Evolutionary conservation across 2,329 filamentous ascomycete genomes (phyloP).

Genomic region (Fusarium chaquense): DNA sequence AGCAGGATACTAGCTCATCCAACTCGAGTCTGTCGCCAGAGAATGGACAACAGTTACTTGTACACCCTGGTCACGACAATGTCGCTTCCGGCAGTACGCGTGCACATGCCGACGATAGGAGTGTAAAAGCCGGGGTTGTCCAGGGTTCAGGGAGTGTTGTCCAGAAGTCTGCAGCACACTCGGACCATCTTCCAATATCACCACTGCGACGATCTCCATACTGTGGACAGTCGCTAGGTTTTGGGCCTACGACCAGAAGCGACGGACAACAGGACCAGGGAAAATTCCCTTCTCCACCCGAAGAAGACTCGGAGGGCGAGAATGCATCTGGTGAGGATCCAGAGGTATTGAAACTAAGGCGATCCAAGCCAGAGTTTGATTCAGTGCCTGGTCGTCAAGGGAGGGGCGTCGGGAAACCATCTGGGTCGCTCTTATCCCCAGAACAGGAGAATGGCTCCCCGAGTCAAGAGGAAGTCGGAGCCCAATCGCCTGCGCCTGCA

Average conservation of each 20-base stretch:
- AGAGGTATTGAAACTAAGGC: neutral
- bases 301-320: neutral
- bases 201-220: neutral
- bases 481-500: neutral
- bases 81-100: slow-evolving; percentile 12
- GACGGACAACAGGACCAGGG: neutral
- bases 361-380: neutral
- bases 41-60: neutral
- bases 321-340: neutral
- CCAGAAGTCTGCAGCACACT: neutral
- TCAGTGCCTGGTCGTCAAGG: neutral
- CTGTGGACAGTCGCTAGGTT: neutral
- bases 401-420: slow-evolving; percentile 1
- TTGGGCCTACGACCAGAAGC: neutral
- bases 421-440: neutral
- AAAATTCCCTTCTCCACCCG: neutral
- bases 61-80: slow-evolving; percentile 1
- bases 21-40: neutral
- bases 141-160: slow-evolving; percentile 8
- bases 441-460: neutral
- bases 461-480: slow-evolving; percentile 2
- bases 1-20: neutral
- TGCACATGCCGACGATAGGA: slow-evolving; percentile 2
- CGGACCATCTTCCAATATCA: slow-evolving; percentile 1
- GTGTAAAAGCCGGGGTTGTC: neutral